Evolutionary conservation across 208 protist species (phyloP).

Genomic region (Leishmania guyanensis): DNA sequence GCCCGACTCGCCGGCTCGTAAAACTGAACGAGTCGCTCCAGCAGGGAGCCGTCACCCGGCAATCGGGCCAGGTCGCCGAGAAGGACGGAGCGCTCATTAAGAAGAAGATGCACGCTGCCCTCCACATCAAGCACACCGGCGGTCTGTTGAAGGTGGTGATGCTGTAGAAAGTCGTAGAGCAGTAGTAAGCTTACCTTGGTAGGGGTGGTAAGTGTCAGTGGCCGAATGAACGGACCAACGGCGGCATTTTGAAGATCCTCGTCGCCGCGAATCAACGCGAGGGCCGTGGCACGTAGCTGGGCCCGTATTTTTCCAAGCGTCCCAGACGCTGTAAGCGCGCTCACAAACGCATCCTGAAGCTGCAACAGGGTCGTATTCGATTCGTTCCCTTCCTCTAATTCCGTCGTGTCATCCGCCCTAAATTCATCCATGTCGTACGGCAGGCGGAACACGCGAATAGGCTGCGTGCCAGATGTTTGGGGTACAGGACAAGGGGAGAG

Average conservation of each 20-base stretch:
- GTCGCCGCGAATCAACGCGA: constrained; percentile 75
- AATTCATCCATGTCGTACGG: constrained; percentile 24
- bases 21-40: constrained; percentile 35
- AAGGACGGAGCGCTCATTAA: constrained; percentile 37
- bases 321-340: constrained; percentile 59
- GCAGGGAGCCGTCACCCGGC: constrained; percentile 37
- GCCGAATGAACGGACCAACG: constrained; percentile 34
- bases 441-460: not conserved
- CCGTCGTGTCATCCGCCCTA: constrained; percentile 9
- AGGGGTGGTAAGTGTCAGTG: constrained; percentile 18
- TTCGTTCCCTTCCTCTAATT: constrained; percentile 62
- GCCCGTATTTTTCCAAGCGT: constrained; percentile 74
- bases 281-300: constrained; percentile 65
- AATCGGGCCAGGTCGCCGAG: constrained; percentile 50
- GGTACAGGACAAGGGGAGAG: too few relatives aligned
- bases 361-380: constrained; percentile 69
- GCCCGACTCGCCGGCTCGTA: not conserved
- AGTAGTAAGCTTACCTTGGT: constrained; percentile 62
- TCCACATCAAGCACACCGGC: constrained; percentile 74
- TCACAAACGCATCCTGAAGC: constrained; percentile 73
- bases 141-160: constrained; percentile 54
- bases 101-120: constrained; percentile 35
- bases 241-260: constrained; percentile 43
- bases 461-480: not conserved
- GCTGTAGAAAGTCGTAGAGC: constrained; percentile 70